Evolutionary conservation across 2,329 filamentous ascomycete genomes (phyloP).

Genomic region (Pyrenophora tritici-repentis): DNA sequence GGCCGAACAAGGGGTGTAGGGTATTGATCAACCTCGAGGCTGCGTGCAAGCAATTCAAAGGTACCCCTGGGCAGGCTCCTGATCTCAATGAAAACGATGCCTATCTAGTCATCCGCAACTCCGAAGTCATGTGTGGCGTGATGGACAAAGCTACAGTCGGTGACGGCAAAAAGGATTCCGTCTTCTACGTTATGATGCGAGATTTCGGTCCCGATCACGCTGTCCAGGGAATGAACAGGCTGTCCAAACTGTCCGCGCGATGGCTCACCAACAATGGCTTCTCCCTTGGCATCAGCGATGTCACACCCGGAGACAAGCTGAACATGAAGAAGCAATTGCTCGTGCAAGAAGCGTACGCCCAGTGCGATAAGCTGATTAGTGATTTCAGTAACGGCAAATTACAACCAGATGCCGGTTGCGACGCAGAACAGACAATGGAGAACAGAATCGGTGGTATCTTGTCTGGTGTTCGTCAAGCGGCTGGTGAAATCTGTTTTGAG

Average conservation of each 20-base stretch:
- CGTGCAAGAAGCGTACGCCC: constrained; percentile 75
- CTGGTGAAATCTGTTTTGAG: constrained; percentile 87
- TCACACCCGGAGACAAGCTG: constrained; percentile 78
- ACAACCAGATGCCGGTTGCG: constrained; percentile 84
- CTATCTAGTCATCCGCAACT: constrained; percentile 92
- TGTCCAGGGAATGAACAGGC: constrained; percentile 87
- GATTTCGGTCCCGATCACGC: constrained; percentile 92
- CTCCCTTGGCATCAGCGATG: constrained; percentile 93
- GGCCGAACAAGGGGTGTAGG: constrained; percentile 80
- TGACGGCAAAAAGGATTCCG: constrained; percentile 93
- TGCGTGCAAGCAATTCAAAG: constrained; percentile 80
- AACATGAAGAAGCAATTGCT: constrained; percentile 74
- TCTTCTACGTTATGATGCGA: constrained; percentile 95
- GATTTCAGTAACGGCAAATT: constrained; percentile 80
- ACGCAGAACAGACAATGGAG: constrained; percentile 89
- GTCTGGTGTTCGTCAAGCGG: constrained; percentile 87
- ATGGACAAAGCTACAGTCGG: constrained; percentile 99
- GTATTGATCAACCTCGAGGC: constrained; percentile 92
- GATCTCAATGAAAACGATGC: constrained; percentile 76
- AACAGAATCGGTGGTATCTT: constrained; percentile 89
- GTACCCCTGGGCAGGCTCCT: constrained; percentile 69
- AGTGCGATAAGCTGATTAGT: constrained; percentile 82
- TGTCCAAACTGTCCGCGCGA: constrained; percentile 87
- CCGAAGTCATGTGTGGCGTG: constrained; percentile 93
- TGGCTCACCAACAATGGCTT: constrained; percentile 90